Evolutionary conservation across 2,329 filamentous ascomycete species (phyloP).

Genomic region (Botryosphaeria dothidea): DNA sequence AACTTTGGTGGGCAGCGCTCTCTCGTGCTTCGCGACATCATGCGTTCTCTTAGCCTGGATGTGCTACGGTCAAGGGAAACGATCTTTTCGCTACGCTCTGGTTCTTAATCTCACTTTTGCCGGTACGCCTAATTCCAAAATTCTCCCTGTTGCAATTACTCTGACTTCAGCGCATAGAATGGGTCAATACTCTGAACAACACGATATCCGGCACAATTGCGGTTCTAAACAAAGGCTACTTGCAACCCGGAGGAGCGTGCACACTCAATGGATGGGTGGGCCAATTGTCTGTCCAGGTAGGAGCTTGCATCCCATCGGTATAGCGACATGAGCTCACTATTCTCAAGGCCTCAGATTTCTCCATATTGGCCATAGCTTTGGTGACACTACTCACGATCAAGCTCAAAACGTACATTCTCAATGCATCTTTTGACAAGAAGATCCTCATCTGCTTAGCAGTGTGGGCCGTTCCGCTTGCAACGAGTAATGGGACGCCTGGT

Average conservation of each 20-base stretch:
- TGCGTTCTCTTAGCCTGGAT: constrained; percentile 26
- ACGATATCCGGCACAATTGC: constrained; percentile 44
- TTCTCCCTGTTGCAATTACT: neutral
- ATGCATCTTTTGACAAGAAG: constrained; percentile 31
- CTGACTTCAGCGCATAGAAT: constrained; percentile 37
- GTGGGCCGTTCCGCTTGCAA: constrained; percentile 45
- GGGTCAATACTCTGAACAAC: constrained; percentile 47
- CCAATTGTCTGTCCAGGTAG: constrained; percentile 48
- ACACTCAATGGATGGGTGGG: constrained; percentile 48
- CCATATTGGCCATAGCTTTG: constrained; percentile 48
- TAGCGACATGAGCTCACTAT: neutral
- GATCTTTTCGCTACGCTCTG: constrained; percentile 28
- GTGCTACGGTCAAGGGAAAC: constrained; percentile 24
- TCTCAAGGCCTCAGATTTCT: constrained; percentile 36
- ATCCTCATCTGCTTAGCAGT: constrained; percentile 39
- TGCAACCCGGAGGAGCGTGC: constrained; percentile 38
- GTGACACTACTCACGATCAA: constrained; percentile 45
- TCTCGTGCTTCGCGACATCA: constrained; percentile 24
- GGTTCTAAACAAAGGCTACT: constrained; percentile 28
- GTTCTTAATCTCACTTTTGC: constrained; percentile 30
- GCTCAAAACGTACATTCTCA: constrained; percentile 35
- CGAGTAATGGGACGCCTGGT: constrained; percentile 27
- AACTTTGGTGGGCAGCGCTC: constrained; percentile 27
- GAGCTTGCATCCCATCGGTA: neutral
- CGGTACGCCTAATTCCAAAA: constrained; percentile 20